These are phyloP conservation scores for Aspergillus neotritici DNA, from an alignment of 2,329 filamentous ascomycete genomes.

Conservation along the genomic window DNA sequence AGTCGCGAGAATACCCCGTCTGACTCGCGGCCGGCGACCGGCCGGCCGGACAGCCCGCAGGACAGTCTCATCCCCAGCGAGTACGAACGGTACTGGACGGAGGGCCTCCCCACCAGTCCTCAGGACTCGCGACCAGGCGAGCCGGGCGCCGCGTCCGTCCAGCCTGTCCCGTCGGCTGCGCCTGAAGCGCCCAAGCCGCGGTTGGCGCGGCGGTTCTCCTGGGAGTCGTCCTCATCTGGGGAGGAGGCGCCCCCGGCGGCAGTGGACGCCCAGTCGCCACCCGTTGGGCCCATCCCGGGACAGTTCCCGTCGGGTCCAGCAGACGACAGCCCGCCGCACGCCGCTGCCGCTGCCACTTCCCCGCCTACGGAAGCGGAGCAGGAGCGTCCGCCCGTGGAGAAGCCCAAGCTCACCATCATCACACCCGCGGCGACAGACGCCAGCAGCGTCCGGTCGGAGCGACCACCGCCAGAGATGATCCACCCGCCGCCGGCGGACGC, in stretches of 20 bases:
- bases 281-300: conserved; percentile 12
- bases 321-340: conserved; percentile 6
- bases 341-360: conserved; percentile 3
- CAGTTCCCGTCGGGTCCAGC: conserved; percentile 16
- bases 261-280: conserved; percentile 10
- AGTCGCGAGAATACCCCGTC: conserved; percentile 35
- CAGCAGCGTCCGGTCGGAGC: conserved; percentile 11
- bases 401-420: conserved; percentile 28
- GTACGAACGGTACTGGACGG: conserved; percentile 36
- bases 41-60: conserved; percentile 17
- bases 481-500: conserved; percentile 9
- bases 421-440: conserved; percentile 19
- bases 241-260: conserved; percentile 14
- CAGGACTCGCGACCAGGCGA: conserved; percentile 13
- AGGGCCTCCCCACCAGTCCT: conserved; percentile 15
- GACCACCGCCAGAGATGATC: conserved; percentile 10
- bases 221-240: conserved; percentile 32
- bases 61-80: conserved; percentile 33
- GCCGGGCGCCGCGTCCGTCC: conserved; percentile 7
- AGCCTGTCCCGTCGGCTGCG: conserved; percentile 6
- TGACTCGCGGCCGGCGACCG: conserved; percentile 11
- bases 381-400: conserved; percentile 7
- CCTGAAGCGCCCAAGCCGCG: conserved; percentile 18
- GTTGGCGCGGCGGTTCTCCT: conserved; percentile 40
- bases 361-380: conserved; percentile 4